Evolutionary conservation across 2,329 filamentous ascomycete genomes (phyloP), one percentile per base, ranked within the genome.

Genomic region (Ciborinia camelliae): DNA sequence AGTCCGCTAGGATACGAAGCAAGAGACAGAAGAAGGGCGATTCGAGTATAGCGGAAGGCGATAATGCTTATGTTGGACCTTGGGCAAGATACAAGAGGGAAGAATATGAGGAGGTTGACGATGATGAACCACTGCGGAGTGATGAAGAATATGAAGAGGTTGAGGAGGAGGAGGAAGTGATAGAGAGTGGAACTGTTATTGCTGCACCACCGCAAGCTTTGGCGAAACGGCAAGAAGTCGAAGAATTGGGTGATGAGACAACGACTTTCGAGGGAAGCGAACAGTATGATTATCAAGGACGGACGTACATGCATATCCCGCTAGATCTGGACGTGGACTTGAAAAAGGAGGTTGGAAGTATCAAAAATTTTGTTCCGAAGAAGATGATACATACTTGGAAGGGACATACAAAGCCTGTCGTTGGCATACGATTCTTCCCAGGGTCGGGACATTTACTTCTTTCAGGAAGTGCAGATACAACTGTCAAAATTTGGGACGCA

Each of bases 251-350:
- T 66, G 85, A 85, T 32, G 95, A 99, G 79, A 95, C 89, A 61
- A 92, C 89, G 51, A 88, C 87, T 52, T 99, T 98, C 78, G 90
- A 97, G 73, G 95, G 93, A 68, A 84, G 84, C 48, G 82, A 90
- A 74, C 82, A 95, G 78, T 89, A 88, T 80, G 95, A 99, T 76
- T 99, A 99, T 79, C 90, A 96, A 76, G 95, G 95, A 55, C 84
- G 95, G 69, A 96, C 94, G 41, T 99, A 97, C 76, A 97, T 99
- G 94, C 95, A 99, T 78, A 84, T 98, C 53, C 95, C 95, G 4
- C 92, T 92, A 76, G 93, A 97, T 75, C 80, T 97, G 78, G 91
- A 92, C 74, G 81, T 97, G 75, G 90, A 96, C 75, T 81, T 99
- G 71, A 85, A 83, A 69, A 96, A 95, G 78, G 92, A 96, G 67